Base-by-base conservation (phyloP, 2,329 filamentous ascomycete genomes). In the Zymoseptoria tritici region DNA sequence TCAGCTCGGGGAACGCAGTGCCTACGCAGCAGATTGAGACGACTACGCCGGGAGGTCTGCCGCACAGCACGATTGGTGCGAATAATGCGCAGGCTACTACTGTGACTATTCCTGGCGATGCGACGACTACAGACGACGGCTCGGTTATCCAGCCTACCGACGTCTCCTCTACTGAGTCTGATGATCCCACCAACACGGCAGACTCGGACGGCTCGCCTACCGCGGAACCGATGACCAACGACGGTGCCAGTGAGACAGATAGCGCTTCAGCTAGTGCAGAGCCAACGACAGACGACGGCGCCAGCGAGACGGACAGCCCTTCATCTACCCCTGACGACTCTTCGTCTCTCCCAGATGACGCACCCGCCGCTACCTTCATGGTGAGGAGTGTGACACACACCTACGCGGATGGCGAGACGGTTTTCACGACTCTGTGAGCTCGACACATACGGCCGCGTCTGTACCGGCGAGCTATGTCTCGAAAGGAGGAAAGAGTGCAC, bases 371-470 rank as follows among this genome's bases (percentile, higher is more conserved):
- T 7, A 46, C 36, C 2, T 46, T 46, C 16, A 46, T 46, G 36
- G 13, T 11, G 36, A 46, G 36, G 36, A n/a, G 13, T 13, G 54
- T 60, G 8, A 54, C 50, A 2, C 58, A 59, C 13, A 59, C 57
- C 2, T 59, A 51, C 19, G 53, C 54, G 9, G 31, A 59, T 49
- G 53, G 57, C 4, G 20, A 19, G 21, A 55, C 53, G 13, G 49
- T 52, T 16, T 20, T 55, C 3, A 59, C 57, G 22, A 59, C 53
- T 19, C 46, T 59, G 51, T 58, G 52, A 58, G 57, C 53, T 36
- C 55, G 7, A 36, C 52, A 29, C 52, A 31, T 9, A 57, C 24
- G n/a, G 31, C 46, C 8, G 6, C 21, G 7, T 57, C 19, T 31
- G 11, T 49, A 4, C n/a, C 29, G 22, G 26, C 22, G 55, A 36